Base-by-base conservation (phyloP, 2,329 filamentous ascomycete species). In the Simplicillium sp. region DNA sequence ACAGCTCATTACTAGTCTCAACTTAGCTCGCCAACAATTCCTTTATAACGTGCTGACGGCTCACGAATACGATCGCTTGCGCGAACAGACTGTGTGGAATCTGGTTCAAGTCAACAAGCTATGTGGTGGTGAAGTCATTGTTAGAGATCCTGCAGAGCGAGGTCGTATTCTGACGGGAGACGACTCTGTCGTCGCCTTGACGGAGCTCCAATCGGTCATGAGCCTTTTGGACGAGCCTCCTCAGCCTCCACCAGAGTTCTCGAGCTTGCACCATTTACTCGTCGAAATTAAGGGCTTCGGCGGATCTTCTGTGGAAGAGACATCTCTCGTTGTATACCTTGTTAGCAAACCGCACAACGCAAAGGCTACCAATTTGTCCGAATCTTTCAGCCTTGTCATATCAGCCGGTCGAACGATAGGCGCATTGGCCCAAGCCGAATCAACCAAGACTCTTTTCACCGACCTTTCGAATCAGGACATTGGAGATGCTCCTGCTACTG, bases 41-140 rank as follows among this genome's bases (percentile, higher is more conserved):
- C 73, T 97, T 41, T 90, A 98, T 65, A 88, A 94, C 60, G 87
- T 98, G 9, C 75, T 98, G 43, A 98, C 94, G 0, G 75, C 77
- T 17, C 81, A 85, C 59, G 92, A 98, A 64, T 81, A 94, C 54
- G 70, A 77, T n/a, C 69, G 67, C 31, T 67, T 97, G 45, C 82
- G 92, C 44, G 87, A 96, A 58, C 83, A 84, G 58, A 94, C 88
- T 0, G 88, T 98, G 1, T 98, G 94, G 92, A 87, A 96, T 54
- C 68, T 98, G 38, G 90, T 97, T 3, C 80, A 76, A 34, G 90
- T 90, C 35, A 98, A 98, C 65, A 97, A 96, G 64, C 76, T 97
- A 54, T 83, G 96, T 41, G 87, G 82, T 46, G 87, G 87, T 38
- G 89, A 97, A 57, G 84, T 98, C 37, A 95, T 98, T 57, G 92